These are phyloP conservation scores for Ogataea nakhonphanomensis DNA, from an alignment of 805 yeast genomes.

Conservation along the genomic window DNA sequence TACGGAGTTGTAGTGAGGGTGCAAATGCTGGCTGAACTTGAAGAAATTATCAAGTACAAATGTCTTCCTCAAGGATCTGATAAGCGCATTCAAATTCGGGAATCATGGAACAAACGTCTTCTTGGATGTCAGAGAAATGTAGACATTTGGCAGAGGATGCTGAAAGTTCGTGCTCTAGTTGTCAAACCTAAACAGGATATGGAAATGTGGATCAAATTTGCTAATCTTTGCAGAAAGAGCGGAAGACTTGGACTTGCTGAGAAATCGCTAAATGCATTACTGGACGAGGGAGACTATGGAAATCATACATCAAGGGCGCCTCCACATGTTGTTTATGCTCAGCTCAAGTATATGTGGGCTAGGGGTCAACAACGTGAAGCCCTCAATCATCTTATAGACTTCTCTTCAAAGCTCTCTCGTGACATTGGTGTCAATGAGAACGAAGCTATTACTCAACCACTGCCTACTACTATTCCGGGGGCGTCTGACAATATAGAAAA, in stretches of 20 bases:
- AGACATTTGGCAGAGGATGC: slow-evolving; percentile 97
- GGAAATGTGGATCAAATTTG: slow-evolving; percentile 98
- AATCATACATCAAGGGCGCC: slow-evolving; percentile 67
- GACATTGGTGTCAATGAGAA: slow-evolving; percentile 85
- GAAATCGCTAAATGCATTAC: slow-evolving; percentile 74
- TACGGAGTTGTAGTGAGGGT: slow-evolving; percentile 95
- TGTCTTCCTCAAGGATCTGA: slow-evolving; percentile 80
- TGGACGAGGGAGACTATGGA: slow-evolving; percentile 57
- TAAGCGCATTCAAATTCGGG: slow-evolving; percentile 71
- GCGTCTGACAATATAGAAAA: slow-evolving; percentile 74
- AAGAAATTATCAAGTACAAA: slow-evolving; percentile 89
- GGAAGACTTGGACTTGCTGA: slow-evolving; percentile 92
- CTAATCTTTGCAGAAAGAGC: slow-evolving; percentile 90
- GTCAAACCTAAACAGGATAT: slow-evolving; percentile 93
- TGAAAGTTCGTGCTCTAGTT: slow-evolving; percentile 88
- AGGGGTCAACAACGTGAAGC: slow-evolving; percentile 88
- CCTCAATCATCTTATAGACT: slow-evolving; percentile 76
- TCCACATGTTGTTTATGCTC: slow-evolving; percentile 96
- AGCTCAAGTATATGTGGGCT: slow-evolving; percentile 95
- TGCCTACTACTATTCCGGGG: slow-evolving; percentile 71
- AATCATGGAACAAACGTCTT: slow-evolving; percentile 91
- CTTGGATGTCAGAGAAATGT: slow-evolving; percentile 95
- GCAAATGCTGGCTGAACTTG: slow-evolving; percentile 95
- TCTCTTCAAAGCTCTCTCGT: slow-evolving; percentile 85
- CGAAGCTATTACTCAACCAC: slow-evolving; percentile 81